Base-by-base conservation (phyloP, 2,329 filamentous ascomycete genomes). In the Neocucurbitaria cava region DNA sequence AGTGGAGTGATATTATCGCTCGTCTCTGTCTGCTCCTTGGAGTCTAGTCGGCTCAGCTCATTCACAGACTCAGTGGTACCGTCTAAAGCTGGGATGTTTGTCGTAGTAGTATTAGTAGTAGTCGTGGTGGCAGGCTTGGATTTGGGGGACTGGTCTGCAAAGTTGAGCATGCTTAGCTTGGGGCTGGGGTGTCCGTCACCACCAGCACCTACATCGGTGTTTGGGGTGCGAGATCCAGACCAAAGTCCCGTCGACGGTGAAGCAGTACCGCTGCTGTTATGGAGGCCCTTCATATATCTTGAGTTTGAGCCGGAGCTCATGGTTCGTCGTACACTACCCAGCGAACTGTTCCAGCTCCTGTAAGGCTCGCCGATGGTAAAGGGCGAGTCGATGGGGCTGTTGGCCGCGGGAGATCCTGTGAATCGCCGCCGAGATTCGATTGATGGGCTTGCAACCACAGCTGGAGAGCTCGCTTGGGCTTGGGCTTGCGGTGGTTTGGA, bases 321-420 rank as follows among this genome's bases (percentile, higher is more conserved):
- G 6, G 74, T 74, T 13, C 77, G 72, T 26, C 76, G 71, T 36
- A 78, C 76, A 33, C 76, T 77, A 13, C 74, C 76, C 15, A 78
- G 62, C 3, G 76, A 71, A 53, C 73, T 75, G 49, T 71, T 77
- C 56, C 74, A 69, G 15, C 56, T 66, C 20, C 59, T 63, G 20
- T 66, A 65, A 2, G 73, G 64, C 17, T 73, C 71, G 30, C 66
- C 67, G 43, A 71, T 53, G 10, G 65, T 59, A 44, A 72, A 68
- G 0, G 68, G 66, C 9, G 69, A 65, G 21, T 75, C 71, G 35
- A 67, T 49, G 4, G 71, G 71, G 23, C 65, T 72, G 26, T 59
- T 69, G 5, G 61, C 46, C 1, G 57, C 54, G 5, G 62, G 54
- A 5, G 65, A 67, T 8, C 65, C 58, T 3, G 61, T 68, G 13